These are phyloP conservation scores for Hypseocharis bilobata DNA, from an alignment of 441 rosid species.

Conservation along the genomic window DNA sequence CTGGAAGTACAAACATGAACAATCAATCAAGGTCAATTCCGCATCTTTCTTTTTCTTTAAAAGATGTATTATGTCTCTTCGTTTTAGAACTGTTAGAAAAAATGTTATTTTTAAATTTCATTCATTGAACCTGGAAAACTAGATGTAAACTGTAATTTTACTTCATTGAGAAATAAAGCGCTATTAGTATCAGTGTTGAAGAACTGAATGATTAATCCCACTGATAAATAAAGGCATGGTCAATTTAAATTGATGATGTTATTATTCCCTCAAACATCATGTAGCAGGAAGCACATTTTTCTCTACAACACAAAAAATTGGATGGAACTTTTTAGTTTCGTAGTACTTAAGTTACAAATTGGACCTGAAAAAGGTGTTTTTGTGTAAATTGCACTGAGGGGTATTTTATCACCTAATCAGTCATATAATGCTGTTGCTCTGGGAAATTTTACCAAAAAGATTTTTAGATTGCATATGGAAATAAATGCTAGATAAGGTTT, in stretches of 20 bases:
- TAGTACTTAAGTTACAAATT: background rate
- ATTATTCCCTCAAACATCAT: background rate
- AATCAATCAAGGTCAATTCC: constrained; percentile 69
- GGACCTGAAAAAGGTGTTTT: background rate
- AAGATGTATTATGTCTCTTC: constrained; percentile 2
- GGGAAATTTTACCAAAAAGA: background rate
- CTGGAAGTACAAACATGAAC: constrained; percentile 98
- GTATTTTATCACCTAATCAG: background rate
- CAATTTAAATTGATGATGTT: background rate
- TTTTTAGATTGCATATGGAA: background rate
- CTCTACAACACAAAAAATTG: background rate
- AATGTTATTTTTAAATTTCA: background rate
- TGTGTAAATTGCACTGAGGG: background rate
- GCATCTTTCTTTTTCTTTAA: background rate
- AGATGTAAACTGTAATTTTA: background rate
- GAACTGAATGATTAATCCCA: background rate
- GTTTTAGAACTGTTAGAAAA: background rate
- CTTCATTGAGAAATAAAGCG: background rate
- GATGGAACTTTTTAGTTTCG: background rate
- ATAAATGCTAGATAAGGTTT: too few species aligned
- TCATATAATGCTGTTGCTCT: background rate
- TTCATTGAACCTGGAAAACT: background rate
- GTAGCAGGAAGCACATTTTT: background rate
- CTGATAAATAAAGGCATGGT: background rate
- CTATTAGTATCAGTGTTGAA: too few species aligned